Conservation (phyloP, 305 asterid genomes). For the Solanum chacoense region DNA sequence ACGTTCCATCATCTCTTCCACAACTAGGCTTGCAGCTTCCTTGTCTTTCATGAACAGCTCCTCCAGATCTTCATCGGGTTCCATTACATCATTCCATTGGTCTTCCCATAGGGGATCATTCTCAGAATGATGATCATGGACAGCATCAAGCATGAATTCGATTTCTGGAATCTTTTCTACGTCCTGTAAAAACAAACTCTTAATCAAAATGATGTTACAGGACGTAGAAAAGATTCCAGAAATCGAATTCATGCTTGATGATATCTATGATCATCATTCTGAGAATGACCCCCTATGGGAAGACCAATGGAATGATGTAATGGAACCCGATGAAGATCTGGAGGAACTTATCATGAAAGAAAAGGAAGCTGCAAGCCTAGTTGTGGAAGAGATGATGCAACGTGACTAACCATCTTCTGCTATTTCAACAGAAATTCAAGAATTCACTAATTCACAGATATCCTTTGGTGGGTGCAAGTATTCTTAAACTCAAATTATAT, state of each 20-base stretch:
- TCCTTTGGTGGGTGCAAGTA: neutral
- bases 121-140: constrained; percentile 18
- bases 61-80: constrained; percentile 20
- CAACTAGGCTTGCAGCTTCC: neutral
- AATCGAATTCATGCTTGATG: neutral
- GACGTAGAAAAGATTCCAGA: neutral
- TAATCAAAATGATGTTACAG: too few species aligned
- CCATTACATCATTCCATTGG: neutral
- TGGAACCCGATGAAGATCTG: neutral
- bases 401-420: neutral
- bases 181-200: neutral
- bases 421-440: neutral
- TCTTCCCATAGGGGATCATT: constrained; percentile 15
- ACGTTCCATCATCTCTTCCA: neutral
- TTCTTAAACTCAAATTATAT: neutral
- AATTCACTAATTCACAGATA: too few species aligned
- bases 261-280: neutral
- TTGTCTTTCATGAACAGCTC: constrained; percentile 20
- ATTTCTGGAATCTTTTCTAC: constrained; percentile 15
- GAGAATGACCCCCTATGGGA: neutral
- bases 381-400: neutral
- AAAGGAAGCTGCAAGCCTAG: neutral
- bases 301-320: neutral
- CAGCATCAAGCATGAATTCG: constrained; percentile 46
- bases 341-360: neutral